Conservation (phyloP, 176 grass and related monocot species). For the Neostapfia colusana region DNA sequence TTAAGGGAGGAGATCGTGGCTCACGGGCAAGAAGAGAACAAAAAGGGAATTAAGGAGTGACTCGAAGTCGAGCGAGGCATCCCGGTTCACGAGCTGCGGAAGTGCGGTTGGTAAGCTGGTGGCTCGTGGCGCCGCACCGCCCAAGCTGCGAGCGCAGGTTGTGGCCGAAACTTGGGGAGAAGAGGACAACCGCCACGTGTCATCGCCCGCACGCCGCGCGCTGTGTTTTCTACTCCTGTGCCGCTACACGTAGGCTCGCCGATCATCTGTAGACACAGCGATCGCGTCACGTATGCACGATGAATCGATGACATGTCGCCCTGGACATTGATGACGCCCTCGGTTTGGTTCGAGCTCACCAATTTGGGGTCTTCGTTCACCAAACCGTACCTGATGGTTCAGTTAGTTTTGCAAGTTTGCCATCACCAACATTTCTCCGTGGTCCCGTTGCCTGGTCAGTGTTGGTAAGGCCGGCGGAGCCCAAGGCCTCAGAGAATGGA, state of each 20-base stretch:
- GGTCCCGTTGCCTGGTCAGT: not conserved
- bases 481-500: not conserved
- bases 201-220: slow-evolving; percentile 6
- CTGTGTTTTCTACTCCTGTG: not conserved
- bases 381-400: slow-evolving; percentile 16
- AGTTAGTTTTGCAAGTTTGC: not conserved
- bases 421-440: slow-evolving; percentile 15
- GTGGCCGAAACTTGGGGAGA: not conserved
- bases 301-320: not conserved
- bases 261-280: not conserved
- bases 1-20: slow-evolving; percentile 33
- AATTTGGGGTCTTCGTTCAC: not conserved
- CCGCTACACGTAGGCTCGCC: not conserved
- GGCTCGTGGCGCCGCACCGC: slow-evolving; percentile 35
- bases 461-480: not conserved
- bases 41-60: slow-evolving; percentile 27
- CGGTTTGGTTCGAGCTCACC: not conserved
- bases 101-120: slow-evolving; percentile 29
- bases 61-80: not conserved
- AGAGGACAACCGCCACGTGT: not conserved
- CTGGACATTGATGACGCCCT: not conserved
- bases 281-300: slow-evolving; percentile 14
- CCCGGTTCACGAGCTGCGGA: slow-evolving; percentile 42
- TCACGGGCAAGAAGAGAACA: slow-evolving; percentile 48
- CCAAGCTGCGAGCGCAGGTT: slow-evolving; percentile 19